Evolutionary conservation across 83 land plant species (phyloP).

Genomic region (Diphasiastrum complanatum): DNA sequence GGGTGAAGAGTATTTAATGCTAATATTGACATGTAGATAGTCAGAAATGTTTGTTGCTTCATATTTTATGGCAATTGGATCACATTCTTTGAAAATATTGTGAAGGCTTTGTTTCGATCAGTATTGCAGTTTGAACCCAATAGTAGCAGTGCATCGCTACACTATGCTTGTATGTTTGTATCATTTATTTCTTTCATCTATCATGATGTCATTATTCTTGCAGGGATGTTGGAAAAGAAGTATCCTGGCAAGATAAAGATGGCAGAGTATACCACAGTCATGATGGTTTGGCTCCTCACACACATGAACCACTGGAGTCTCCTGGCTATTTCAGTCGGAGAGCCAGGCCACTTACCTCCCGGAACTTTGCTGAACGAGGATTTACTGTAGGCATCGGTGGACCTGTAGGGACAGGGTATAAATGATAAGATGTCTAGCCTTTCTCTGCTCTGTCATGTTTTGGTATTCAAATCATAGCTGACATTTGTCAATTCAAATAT

Average conservation of each 20-base stretch:
- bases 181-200: no score
- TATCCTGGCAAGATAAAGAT: constrained; percentile 74
- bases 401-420: constrained; percentile 95
- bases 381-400: constrained; percentile 98
- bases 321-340: constrained; percentile 85
- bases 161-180: no score
- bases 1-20: no score
- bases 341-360: constrained; percentile 49
- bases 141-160: no score
- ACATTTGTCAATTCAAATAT: background rate
- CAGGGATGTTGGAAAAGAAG: no score
- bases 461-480: background rate
- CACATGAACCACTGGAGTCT: constrained; percentile 91
- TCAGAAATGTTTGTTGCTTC: no score
- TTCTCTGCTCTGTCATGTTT: background rate
- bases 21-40: no score
- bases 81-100: no score
- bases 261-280: constrained; percentile 91
- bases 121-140: no score
- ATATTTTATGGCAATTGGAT: no score
- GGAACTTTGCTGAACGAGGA: constrained; percentile 80
- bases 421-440: background rate
- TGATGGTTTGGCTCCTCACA: constrained; percentile 96
- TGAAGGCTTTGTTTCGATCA: no score
- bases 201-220: no score